Evolutionary conservation across 2,329 filamentous ascomycete species (phyloP), one percentile per base, ranked within the genome.

Genomic region (Juglanconis oblonga): DNA sequence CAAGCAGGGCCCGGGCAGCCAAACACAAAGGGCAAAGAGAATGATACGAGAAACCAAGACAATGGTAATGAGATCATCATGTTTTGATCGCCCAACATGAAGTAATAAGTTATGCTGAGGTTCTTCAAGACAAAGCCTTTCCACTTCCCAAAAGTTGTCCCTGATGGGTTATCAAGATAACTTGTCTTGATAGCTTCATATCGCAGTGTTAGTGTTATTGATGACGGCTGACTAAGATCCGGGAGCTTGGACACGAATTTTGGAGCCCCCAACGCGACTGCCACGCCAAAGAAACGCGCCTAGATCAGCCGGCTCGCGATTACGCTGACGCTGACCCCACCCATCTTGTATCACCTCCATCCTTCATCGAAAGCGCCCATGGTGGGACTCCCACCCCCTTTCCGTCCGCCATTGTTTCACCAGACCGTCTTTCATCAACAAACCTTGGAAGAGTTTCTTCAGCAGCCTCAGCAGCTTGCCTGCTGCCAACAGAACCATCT

Each of bases 221-320:
- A 24, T 24, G 17, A 24, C 13, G 13, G 32, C 14, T 32, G 17
- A 29, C 14, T 10, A 24, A 13, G 36, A 44, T 13, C 10, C 49
- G 29, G 29, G 47, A 31, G 35, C 13, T 14, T 49, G 47, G 47
- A 33, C 17, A 6, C 36, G 8, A 49, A 49, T 32, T 11, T 5
- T 9, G 13, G 47, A 29, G 6, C n/a, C 5, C 24, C 52, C n/a
- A 53, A 62, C 60, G 58, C 60, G 60, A 59, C 52, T 56, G 38
- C 52, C 52, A 62, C 60, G 57, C 57, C 51, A 58, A 57, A 45
- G 40, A 42, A 31, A 59, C 51, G 58, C 58, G 58, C 54, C 54
- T 42, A 49, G 38, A 48, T 57, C 51, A 42, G 44, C 7, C 36
- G 40, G 57, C 54, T 57, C 59, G 55, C 59, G 59, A 58, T 36